Conservation (phyloP, 768 basidiomycete genomes). For the Coprinopsis cinerea region DNA sequence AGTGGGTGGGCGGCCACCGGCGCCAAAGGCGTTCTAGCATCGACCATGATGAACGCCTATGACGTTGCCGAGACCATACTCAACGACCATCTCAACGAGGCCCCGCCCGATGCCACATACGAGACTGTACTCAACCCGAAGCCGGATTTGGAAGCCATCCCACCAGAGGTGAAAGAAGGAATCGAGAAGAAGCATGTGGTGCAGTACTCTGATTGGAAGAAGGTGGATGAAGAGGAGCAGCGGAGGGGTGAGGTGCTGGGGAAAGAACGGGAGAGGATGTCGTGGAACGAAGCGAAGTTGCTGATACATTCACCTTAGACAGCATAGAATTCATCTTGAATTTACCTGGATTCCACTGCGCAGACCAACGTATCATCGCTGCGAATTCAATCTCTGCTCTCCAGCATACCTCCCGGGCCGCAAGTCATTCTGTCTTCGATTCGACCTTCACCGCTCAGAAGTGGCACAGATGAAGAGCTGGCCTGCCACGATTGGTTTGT, state of each 20-base stretch:
- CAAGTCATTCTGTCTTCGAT: no score
- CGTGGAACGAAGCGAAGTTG: slow-evolving; percentile 50
- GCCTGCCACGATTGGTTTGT: no score
- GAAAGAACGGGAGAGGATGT: slow-evolving; percentile 77
- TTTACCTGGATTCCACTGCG: no score
- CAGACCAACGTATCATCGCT: no score
- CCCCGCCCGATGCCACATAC: slow-evolving; percentile 9
- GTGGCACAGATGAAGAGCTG: no score
- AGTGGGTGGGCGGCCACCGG: slow-evolving; percentile 93
- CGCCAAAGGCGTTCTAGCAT: slow-evolving; percentile 85
- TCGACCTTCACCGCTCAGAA: no score
- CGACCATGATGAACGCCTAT: slow-evolving; percentile 92
- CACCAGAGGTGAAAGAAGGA: slow-evolving; percentile 40
- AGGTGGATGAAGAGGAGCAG: slow-evolving; percentile 67
- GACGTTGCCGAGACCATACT: slow-evolving; percentile 68
- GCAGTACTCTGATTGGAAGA: slow-evolving; percentile 70
- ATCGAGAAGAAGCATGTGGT: slow-evolving; percentile 41
- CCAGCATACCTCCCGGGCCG: no score
- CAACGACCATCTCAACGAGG: slow-evolving; percentile 37
- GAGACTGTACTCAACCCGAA: slow-evolving; percentile 24
- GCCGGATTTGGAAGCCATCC: slow-evolving; percentile 40
- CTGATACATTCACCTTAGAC: no score
- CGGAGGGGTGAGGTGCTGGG: slow-evolving; percentile 46
- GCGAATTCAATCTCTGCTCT: no score
- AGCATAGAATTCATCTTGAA: no score